These are phyloP conservation scores for Immersiella caudata DNA, from an alignment of 495 filamentous ascomycete species.

Conservation along the genomic window DNA sequence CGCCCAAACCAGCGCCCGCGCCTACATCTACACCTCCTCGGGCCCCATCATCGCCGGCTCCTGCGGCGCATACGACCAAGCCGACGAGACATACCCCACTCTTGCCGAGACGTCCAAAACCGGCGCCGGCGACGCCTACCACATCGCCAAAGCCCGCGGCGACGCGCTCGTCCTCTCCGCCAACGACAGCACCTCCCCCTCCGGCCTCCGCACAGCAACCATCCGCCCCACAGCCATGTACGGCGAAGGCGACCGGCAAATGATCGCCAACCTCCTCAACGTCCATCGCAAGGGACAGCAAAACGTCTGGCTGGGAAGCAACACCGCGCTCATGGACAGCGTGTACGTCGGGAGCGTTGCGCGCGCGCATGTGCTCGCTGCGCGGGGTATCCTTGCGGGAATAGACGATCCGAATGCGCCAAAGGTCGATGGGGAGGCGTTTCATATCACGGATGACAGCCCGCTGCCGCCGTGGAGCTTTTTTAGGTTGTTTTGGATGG, in stretches of 20 bases:
- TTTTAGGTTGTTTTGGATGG: conserved; percentile 20
- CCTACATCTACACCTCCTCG: conserved; percentile 22
- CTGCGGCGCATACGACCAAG: conserved; percentile 19
- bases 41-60: conserved; percentile 19
- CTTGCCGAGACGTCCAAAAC: conserved; percentile 5
- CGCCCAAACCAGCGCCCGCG: conserved; percentile 5
- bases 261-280: conserved; percentile 22
- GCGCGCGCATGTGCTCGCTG: conserved; percentile 20
- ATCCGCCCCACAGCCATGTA: conserved; percentile 23
- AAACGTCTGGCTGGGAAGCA: conserved; percentile 18
- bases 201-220: conserved; percentile 16
- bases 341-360: conserved; percentile 19
- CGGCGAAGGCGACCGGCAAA: conserved; percentile 21
- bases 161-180: conserved; percentile 20
- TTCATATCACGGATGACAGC: conserved; percentile 20
- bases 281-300: conserved; percentile 8
- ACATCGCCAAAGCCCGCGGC: conserved; percentile 21
- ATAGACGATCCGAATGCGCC: not conserved
- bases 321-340: conserved; percentile 22
- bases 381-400: conserved; percentile 4
- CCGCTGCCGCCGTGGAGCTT: conserved; percentile 21
- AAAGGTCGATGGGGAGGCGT: conserved; percentile 21
- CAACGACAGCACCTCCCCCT: conserved; percentile 15
- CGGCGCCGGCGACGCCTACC: conserved; percentile 9
- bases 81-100: conserved; percentile 20